Conservation (phyloP, 2,329 filamentous ascomycete species). For the Tolypocladium capitatum region DNA sequence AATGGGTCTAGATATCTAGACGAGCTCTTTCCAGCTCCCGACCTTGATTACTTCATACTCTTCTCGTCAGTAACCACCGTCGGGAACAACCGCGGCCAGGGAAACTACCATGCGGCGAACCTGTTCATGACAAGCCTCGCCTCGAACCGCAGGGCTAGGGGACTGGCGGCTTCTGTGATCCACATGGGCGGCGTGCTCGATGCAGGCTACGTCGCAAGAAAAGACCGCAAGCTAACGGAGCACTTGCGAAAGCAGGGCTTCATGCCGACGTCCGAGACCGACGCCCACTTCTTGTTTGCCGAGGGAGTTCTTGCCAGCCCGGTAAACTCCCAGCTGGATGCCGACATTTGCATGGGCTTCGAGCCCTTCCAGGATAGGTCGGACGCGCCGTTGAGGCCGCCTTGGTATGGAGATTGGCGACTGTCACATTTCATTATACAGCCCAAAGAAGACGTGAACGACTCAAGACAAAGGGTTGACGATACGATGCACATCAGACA, state of each 20-base stretch:
- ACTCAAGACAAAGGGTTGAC: not conserved
- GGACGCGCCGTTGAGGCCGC: not conserved
- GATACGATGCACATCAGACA: not conserved
- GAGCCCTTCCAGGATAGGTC: not conserved
- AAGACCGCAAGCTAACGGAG: slow-evolving; percentile 1
- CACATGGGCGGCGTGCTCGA: slow-evolving; percentile 25
- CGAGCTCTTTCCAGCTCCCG: slow-evolving; percentile 12
- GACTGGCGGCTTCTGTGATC: slow-evolving; percentile 24
- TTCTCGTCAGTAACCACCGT: slow-evolving; percentile 23
- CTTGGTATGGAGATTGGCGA: not conserved
- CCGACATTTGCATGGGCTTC: not conserved
- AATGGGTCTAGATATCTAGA: slow-evolving; percentile 19
- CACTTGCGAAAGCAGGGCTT: not conserved
- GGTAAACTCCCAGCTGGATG: not conserved
- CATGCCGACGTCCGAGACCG: not conserved
- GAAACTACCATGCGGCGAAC: slow-evolving; percentile 24
- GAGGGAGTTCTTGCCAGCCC: not conserved
- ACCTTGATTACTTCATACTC: slow-evolving; percentile 28
- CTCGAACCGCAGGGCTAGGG: slow-evolving; percentile 12
- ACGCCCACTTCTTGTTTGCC: not conserved
- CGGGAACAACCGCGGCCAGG: slow-evolving; percentile 23
- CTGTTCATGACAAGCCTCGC: slow-evolving; percentile 21
- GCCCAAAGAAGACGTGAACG: not conserved
- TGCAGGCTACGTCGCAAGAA: slow-evolving; percentile 23
- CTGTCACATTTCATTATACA: not conserved